These are phyloP conservation scores for Trichosporon asahii DNA, from an alignment of 1,284 basidiomycete genomes.

Conservation along the genomic window DNA sequence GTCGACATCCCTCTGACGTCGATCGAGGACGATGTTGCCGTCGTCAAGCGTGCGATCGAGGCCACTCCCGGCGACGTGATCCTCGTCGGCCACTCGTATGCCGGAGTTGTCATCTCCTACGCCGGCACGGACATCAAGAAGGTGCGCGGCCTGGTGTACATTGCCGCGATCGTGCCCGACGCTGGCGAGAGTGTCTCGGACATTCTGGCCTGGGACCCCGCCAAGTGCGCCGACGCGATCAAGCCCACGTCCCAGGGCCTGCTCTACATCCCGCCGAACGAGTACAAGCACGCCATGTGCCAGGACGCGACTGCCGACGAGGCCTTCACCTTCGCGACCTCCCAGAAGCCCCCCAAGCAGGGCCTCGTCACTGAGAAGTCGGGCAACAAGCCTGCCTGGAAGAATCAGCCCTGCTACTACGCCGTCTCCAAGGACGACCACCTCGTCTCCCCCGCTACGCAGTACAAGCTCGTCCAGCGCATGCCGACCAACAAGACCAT, in stretches of 20 bases:
- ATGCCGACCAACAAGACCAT: conserved; percentile 10
- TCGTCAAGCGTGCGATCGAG: conserved; percentile 11
- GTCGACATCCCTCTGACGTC: conserved; percentile 13
- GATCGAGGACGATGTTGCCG: conserved; percentile 1
- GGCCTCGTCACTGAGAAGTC: not conserved
- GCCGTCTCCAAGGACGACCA: conserved; percentile 4
- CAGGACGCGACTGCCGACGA: conserved; percentile 1
- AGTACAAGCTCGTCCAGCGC: conserved; percentile 1
- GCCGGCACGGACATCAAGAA: conserved; percentile 9
- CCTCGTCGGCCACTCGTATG: conserved; percentile 15
- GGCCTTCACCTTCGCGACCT: conserved; percentile 6
- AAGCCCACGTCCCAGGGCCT: not conserved
- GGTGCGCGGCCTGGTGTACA: conserved; percentile 16
- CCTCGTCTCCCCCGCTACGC: not conserved
- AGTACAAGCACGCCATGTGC: not conserved
- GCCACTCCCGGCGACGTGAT: conserved; percentile 1
- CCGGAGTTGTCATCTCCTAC: conserved; percentile 14
- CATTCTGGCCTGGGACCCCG: conserved; percentile 3
- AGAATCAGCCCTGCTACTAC: conserved; percentile 11
- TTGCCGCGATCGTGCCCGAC: conserved; percentile 13
- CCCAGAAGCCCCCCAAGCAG: conserved; percentile 9
- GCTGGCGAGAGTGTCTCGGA: conserved; percentile 7
- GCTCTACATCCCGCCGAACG: conserved; percentile 1
- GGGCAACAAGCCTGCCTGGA: conserved; percentile 9
- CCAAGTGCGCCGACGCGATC: conserved; percentile 40